Base-by-base conservation (phyloP, 148 eudicot genomes). In the Cornus suecica region DNA sequence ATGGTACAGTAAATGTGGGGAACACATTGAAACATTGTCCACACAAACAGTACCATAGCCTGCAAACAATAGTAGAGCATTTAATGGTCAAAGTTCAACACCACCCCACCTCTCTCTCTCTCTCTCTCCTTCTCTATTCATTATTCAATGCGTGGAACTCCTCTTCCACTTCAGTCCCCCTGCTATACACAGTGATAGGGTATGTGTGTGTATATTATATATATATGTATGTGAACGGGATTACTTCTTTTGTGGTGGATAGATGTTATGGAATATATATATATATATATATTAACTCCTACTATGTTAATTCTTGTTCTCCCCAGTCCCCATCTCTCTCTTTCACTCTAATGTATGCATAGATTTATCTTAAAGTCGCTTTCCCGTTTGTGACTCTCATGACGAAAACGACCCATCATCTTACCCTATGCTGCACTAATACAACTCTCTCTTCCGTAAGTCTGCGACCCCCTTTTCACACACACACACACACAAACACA, bases 351-450 rank as follows among this genome's bases (percentile, higher is more conserved):
- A n/a, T 66, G n/a, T 22, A n/a, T 22, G 34, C 31, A 25, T 66
- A 73, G 88, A 87, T 87, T 87, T 85, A 77, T 56, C 83, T 79
- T 71, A 79, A 81, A 41, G 89, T 88, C 87, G 80, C 86, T 88
- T 88, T 86, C 91, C 41, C 74, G 78, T 76, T 77, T 81, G 88
- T 92, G 88, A 92, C 82, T 92, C 91, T 81, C 91, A 92, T 83
- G 94, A 86, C 80, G 92, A 88, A 56, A 92, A 83, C 45, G 97
- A 88, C 94, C 83, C 85, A 78, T 88, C 91, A 66, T 72, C 75
- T 63, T 70, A 69, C 66, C 48, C 31, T 37, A 37, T 37, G 42
- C 48, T 72, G 54, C 27, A 64, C 9, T 60, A 68, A 54, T 67
- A 67, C 68, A 32, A n/a, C n/a, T 27, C 48, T 30, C 77, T 22